Conservation (phyloP, 257 asterid species). For the Linderniella brevidens region DNA sequence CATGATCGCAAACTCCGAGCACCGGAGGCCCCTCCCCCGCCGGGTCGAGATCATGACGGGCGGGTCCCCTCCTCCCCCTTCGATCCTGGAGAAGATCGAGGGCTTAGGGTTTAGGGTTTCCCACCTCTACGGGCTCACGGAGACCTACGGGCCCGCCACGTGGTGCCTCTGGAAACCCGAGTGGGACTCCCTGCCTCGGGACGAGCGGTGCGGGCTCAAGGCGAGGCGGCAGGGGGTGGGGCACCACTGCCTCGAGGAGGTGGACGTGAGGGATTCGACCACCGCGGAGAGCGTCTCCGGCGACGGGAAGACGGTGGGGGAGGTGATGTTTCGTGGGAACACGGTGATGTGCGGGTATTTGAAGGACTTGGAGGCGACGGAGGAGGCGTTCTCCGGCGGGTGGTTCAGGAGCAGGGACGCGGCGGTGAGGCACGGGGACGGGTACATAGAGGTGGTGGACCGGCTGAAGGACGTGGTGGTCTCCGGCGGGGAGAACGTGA, state of each 20-base stretch:
- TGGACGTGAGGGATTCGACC: conserved; percentile 25
- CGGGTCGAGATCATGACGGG: conserved; percentile 34
- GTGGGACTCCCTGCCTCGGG: conserved; percentile 27
- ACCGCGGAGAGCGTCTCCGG: conserved; percentile 27
- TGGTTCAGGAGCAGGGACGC: conserved; percentile 43
- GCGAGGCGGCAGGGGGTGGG: conserved; percentile 38
- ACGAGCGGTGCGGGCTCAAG: conserved; percentile 17
- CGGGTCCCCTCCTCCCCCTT: conserved; percentile 43
- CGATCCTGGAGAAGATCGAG: conserved; percentile 21
- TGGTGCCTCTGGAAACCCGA: conserved; percentile 37
- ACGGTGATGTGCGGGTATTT: conserved; percentile 42
- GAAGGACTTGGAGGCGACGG: conserved; percentile 26
- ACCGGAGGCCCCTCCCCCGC: conserved; percentile 18
- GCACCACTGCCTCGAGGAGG: conserved; percentile 27
- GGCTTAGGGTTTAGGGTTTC: conserved; percentile 33
- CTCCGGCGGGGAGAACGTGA: conserved; percentile 38
- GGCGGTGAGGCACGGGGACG: conserved; percentile 32
- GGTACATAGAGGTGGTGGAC: conserved; percentile 31
- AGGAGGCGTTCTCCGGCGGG: conserved; percentile 32
- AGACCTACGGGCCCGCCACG: conserved; percentile 35
- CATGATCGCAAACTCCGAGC: conserved; percentile 23
- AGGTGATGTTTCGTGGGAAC: conserved; percentile 39
- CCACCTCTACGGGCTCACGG: conserved; percentile 41
- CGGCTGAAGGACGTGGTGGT: conserved; percentile 32
- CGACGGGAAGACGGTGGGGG: conserved; percentile 43